A percentile compares a stretch with the other conserved stretches of the same genome.
phyloP scores from a whole-genome alignment of 2,329 filamentous ascomycete genomes.

The Beauveria caledonica region DNA sequence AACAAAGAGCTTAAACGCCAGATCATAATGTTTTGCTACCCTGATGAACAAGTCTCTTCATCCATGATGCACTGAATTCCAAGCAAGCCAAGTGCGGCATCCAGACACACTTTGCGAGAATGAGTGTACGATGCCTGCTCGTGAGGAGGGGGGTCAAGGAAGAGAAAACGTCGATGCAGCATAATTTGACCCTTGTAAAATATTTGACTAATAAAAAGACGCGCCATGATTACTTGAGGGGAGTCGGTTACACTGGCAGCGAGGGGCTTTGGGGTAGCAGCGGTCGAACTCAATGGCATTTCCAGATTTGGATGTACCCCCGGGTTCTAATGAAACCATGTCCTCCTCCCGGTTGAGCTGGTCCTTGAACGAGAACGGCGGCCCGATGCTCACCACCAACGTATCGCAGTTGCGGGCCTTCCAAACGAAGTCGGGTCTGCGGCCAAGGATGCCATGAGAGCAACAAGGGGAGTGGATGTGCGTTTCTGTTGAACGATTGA shows the following conservation, averaged over 20 bases:
- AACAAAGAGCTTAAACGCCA: slow-evolving; percentile 14
- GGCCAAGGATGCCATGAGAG: no score
- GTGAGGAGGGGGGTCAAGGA: not conserved
- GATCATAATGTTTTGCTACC: not conserved
- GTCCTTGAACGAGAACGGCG: not conserved
- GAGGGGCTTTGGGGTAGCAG: no score
- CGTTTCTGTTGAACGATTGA: no score
- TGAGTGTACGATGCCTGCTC: not conserved
- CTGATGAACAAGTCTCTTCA: not conserved
- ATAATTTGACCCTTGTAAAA: not conserved
- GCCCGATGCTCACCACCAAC: not conserved
- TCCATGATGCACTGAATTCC: not conserved
- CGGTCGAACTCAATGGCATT: no score
- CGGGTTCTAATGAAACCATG: not conserved
- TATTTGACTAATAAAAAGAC: not conserved
- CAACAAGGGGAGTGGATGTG: no score
- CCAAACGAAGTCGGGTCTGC: no score
- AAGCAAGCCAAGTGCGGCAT: not conserved
- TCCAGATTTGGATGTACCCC: not conserved
- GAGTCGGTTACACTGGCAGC: not conserved
- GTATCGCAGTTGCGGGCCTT: not conserved
- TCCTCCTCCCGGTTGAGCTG: not conserved
- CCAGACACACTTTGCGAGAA: not conserved
- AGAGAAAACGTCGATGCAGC: not conserved
- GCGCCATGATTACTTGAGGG: not conserved